phyloP scores from a whole-genome alignment of 805 yeast genomes.

The Starmerella gropengiesseri region DNA sequence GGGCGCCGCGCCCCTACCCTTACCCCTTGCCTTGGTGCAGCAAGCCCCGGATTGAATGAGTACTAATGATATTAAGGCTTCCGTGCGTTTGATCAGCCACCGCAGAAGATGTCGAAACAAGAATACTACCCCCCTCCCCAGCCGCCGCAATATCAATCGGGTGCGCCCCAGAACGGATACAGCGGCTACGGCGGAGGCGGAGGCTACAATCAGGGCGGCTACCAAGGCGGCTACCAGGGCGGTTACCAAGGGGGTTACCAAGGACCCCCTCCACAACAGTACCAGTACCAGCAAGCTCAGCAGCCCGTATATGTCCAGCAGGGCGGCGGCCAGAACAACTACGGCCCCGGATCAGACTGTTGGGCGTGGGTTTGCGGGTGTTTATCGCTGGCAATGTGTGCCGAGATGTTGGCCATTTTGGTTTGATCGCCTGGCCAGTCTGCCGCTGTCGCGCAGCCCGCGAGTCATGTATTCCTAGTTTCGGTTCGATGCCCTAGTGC shows the following conservation, averaged over 20 bases:
- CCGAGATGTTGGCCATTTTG: constrained; percentile 3
- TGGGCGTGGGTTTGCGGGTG: constrained; percentile 12
- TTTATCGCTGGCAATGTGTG: constrained; percentile 6
- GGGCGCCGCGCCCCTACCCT: too few relatives aligned
- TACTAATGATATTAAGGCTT: too few relatives aligned
- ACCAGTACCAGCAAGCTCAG: constrained; percentile 6
- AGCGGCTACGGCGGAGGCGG: constrained; percentile 6
- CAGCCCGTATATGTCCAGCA: constrained; percentile 11
- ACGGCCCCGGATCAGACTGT: constrained; percentile 8
- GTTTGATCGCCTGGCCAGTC: too few relatives aligned
- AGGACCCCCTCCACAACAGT: constrained; percentile 12
- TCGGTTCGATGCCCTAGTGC: too few relatives aligned
- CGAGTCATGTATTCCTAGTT: too few relatives aligned
- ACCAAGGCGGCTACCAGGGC: too few relatives aligned
- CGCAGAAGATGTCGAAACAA: constrained; percentile 6
- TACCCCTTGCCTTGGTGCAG: too few relatives aligned
- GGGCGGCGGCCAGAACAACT: constrained; percentile 3
- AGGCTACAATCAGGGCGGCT: too few relatives aligned
- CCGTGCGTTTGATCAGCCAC: background rate
- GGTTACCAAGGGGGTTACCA: too few relatives aligned
- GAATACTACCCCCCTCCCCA: constrained; percentile 11
- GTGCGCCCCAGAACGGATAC: constrained; percentile 7
- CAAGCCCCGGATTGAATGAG: too few relatives aligned
- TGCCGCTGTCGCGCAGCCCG: too few relatives aligned
- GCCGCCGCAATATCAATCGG: constrained; percentile 5